These are phyloP conservation scores for Trichoderma brevicompactum DNA, from an alignment of 2,329 filamentous ascomycete species.

Conservation along the genomic window DNA sequence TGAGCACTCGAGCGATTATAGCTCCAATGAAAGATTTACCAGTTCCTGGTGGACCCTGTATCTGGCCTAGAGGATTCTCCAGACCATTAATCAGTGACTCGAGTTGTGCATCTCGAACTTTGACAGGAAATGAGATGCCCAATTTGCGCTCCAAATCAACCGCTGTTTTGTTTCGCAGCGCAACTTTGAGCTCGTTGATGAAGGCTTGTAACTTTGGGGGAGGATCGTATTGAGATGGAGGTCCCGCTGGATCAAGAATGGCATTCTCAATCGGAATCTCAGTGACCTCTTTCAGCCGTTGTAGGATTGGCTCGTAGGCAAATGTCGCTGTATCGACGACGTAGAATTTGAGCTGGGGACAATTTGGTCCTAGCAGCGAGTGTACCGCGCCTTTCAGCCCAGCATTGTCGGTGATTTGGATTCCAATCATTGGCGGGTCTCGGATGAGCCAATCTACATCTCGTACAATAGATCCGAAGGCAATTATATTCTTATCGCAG, in stretches of 20 bases:
- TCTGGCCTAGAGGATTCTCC: constrained; percentile 58
- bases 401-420: constrained; percentile 55
- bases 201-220: constrained; percentile 25
- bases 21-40: constrained; percentile 78
- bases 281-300: constrained; percentile 59
- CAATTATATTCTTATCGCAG: constrained; percentile 55
- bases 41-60: constrained; percentile 77
- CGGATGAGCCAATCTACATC: constrained; percentile 51
- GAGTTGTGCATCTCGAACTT: constrained; percentile 52
- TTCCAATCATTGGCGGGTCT: constrained; percentile 51
- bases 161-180: not conserved
- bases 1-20: constrained; percentile 60
- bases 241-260: constrained; percentile 47
- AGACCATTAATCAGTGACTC: constrained; percentile 61
- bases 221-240: constrained; percentile 25
- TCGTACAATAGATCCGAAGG: constrained; percentile 63
- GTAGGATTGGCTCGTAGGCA: constrained; percentile 69
- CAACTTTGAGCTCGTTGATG: not conserved
- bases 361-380: constrained; percentile 42
- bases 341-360: constrained; percentile 50
- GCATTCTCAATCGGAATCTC: constrained; percentile 61
- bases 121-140: constrained; percentile 36
- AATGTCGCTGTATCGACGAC: constrained; percentile 69
- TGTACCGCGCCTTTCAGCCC: constrained; percentile 54
- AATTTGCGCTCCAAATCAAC: constrained; percentile 31